Base-by-base conservation (phyloP, 1,284 basidiomycete species). In the Taiwanofungus camphoratus region DNA sequence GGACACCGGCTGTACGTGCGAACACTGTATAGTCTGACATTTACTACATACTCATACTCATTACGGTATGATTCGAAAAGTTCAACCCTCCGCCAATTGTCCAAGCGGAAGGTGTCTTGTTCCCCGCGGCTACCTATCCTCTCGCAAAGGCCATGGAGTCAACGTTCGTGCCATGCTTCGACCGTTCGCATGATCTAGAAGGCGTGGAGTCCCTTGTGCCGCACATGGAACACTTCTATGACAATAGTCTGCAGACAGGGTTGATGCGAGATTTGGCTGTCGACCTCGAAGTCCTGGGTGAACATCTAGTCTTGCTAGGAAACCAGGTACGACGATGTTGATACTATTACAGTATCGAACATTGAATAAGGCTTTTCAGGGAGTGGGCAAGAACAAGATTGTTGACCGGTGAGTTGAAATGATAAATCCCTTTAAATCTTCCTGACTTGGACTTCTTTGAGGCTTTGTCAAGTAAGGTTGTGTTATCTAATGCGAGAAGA, bases 321-420 rank as follows among this genome's bases (percentile, higher is more conserved):
- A 82, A 83, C 55, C 80, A 82, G 66, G 77, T 76, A 48, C 13
- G 65, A 41, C 5, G 30, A 16, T 24, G 26, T 7, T 15, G 13
- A 6, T 41, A 32, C 15, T 18, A 22, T 4, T 3, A 15, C 18
- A 22, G 22, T 27, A 26, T 1, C 9, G 6, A 5, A 16, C 7
- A 11, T 0, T 4, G 3, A 32, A 11, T 35, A 6, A 26, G 1
- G 3, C 1, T 18, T 11, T 16, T 1, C 41, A 78, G 73, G 79
- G 79, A 31, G 79, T 82, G 13, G 79, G 79, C 4, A 82, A 82
- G 69, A 82, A 82, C 54, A 82, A 82, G 60, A 71, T 83, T 36
- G 66, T 83, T 19, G 79, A 82, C 57, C 64, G 77, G 73, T 74
- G 36, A 52, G 70, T 59, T 8, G 15, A 11, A 18, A 3, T 5